A percentile compares a stretch with the other conserved stretches of the same genome.
phyloP scores from a whole-genome alignment of 1,284 basidiomycete genomes.

The Xerocomus minutiporus region DNA sequence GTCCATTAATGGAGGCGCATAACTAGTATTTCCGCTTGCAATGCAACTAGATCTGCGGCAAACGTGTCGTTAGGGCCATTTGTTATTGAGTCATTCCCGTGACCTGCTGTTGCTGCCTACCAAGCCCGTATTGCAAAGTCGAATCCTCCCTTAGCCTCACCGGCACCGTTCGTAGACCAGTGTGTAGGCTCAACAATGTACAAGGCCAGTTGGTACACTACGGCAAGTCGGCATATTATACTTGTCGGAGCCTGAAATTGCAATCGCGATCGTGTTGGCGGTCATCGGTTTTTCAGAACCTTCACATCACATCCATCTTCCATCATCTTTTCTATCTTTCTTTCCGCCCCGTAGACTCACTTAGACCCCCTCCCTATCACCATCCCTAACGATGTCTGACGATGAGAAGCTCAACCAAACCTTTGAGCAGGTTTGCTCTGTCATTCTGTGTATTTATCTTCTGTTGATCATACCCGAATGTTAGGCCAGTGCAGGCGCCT shows the following conservation, averaged over 20 bases:
- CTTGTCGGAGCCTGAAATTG: conserved; percentile 39
- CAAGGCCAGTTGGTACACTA: too few species aligned
- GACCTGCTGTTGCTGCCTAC: not conserved
- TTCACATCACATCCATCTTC: conserved; percentile 24
- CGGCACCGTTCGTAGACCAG: not conserved
- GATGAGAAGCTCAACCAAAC: conserved; percentile 91
- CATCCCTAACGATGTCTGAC: conserved; percentile 69
- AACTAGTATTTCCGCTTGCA: not conserved
- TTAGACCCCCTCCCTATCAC: conserved; percentile 17
- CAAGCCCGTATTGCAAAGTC: not conserved
- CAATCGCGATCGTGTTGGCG: conserved; percentile 22
- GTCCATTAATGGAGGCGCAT: not conserved
- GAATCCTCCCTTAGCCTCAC: not conserved
- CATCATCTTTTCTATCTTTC: conserved; percentile 18
- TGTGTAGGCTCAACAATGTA: not conserved
- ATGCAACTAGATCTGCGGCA: not conserved
- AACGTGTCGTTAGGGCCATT: not conserved
- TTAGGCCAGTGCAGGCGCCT: conserved; percentile 77
- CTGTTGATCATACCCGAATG: conserved; percentile 19
- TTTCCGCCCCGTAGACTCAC: conserved; percentile 19
- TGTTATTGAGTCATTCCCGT: not conserved
- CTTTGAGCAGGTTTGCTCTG: conserved; percentile 67
- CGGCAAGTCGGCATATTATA: conserved; percentile 11
- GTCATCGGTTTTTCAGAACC: conserved; percentile 30
- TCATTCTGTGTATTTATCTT: conserved; percentile 14